phyloP scores from a whole-genome alignment of 257 asterid species.

The Osmanthus fragrans region DNA sequence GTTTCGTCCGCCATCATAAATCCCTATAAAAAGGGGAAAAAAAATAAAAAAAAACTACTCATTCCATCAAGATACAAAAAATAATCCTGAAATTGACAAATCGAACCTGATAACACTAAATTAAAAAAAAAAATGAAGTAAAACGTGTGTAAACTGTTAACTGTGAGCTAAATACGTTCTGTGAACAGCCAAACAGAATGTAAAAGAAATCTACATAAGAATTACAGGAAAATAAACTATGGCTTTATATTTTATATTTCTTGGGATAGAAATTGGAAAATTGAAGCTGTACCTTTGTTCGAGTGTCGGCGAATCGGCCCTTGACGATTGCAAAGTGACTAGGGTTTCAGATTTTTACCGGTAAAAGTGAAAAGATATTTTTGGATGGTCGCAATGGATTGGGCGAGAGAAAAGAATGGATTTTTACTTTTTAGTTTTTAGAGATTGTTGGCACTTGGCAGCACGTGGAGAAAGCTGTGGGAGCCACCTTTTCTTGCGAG shows the following conservation, averaged over 20 bases:
- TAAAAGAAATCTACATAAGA: neutral
- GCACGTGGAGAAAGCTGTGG: neutral
- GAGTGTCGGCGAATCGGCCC: neutral
- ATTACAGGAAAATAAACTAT: too few relatives aligned
- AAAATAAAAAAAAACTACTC: neutral
- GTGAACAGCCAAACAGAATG: neutral
- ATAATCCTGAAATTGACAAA: neutral
- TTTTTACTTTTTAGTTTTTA: neutral
- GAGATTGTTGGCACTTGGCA: neutral
- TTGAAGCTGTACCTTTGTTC: neutral
- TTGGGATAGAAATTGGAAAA: neutral
- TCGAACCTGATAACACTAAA: neutral
- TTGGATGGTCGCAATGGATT: neutral
- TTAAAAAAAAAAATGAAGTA: neutral
- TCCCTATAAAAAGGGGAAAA: slow-evolving; percentile 13
- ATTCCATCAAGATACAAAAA: neutral
- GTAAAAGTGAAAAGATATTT: neutral
- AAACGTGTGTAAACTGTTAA: neutral
- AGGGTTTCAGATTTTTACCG: neutral
- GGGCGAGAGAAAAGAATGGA: neutral
- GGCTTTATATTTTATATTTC: neutral
- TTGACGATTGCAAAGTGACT: neutral
- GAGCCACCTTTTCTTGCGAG: neutral
- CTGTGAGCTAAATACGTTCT: neutral
- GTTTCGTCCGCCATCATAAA: slow-evolving; percentile 57